Conservation (phyloP, 2,329 filamentous ascomycete species). For the Diaporthe australafricana region DNA sequence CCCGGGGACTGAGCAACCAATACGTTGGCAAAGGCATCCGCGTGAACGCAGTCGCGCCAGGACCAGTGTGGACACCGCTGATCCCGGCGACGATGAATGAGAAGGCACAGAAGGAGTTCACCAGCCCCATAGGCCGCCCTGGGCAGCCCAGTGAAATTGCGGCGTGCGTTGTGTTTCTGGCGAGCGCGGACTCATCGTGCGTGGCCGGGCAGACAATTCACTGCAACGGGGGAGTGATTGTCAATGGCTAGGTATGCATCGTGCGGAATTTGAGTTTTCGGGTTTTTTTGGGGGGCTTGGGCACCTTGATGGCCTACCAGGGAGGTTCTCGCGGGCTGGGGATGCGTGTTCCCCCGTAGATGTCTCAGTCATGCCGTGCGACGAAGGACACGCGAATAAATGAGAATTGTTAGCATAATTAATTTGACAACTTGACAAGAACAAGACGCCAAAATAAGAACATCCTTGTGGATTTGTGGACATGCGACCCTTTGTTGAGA, state of each 20-base stretch:
- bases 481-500: not conserved
- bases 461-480: not conserved
- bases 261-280: not conserved
- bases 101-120: constrained; percentile 78
- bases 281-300: not conserved
- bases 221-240: constrained; percentile 62
- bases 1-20: constrained; percentile 81
- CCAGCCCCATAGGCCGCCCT: constrained; percentile 79
- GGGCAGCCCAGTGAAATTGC: constrained; percentile 86
- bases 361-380: constrained; percentile 12
- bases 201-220: constrained; percentile 77
- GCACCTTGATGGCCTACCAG: constrained; percentile 29
- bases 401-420: not conserved
- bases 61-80: constrained; percentile 82
- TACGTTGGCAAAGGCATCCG: constrained; percentile 78
- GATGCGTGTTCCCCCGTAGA: not conserved
- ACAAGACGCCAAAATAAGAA: not conserved
- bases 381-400: not conserved
- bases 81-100: constrained; percentile 80
- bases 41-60: constrained; percentile 81
- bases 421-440: not conserved
- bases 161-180: constrained; percentile 84
- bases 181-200: constrained; percentile 77
- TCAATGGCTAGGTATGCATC: constrained; percentile 55
- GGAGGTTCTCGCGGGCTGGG: constrained; percentile 4